Base-by-base conservation (phyloP, 306 rosid genomes). In the Senna siamea region DNA sequence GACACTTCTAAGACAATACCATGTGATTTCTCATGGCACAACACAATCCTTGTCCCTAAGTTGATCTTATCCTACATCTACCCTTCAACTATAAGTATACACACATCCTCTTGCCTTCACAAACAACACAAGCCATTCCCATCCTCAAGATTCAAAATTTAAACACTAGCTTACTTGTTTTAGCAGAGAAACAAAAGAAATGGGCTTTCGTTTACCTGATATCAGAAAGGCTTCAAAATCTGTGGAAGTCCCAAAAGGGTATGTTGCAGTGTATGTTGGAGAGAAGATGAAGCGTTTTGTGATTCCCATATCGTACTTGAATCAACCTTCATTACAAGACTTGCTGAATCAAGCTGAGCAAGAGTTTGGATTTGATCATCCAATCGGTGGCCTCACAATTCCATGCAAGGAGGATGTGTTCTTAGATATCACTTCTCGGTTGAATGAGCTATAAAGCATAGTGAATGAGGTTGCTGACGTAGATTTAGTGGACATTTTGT, bases 211-310 rank as follows among this genome's bases (percentile, higher is more conserved):
- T 40, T 9, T 40, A 40, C 12, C 46, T 9, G 46, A 11, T 7
- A 40, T 40, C 46, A 40, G 12, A 40, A 9, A 6, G 12, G 12
- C 61, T 72, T 79, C 81, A 35, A 72, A 48, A 55, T 67, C 38
- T 9, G 43, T 6, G 17, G 63, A 81, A 40, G 76, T 84, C 23
- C 90, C 86, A 66, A 88, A 84, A 66, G 88, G 90, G 1, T 73
- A 67, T 50, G 72, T 84, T 28, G 78, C 80, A 2, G 87, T 86
- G 0, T 88, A 86, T 20, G 91, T 76, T 28, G 89, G 88, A 66
- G 85, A 84, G 72, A 48, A 81, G 35, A 77, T 52, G 75, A 83
- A 74, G 83, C 63, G 87, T 82, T 73, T 38, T 65, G 40, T 79
- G 14, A 77, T 84, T 70, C 93, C 91, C 1, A 14, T 86, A 44